Evolutionary conservation across 2,329 filamentous ascomycete species (phyloP).

Genomic region (Amylocarpus encephaloides): DNA sequence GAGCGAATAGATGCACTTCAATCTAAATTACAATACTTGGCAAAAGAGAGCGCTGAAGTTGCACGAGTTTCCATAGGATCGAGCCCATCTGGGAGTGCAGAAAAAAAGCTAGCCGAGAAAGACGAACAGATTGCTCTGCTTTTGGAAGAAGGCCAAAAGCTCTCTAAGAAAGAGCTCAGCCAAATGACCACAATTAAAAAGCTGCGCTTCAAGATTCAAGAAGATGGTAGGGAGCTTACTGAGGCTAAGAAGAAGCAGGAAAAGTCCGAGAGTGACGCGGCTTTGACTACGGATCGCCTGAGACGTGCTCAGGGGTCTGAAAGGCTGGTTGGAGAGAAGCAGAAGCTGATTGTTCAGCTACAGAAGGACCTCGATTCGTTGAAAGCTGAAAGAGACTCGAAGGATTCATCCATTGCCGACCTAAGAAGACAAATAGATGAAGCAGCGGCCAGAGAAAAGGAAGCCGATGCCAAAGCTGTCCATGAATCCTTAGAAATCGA

Average conservation of each 20-base stretch:
- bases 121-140: constrained; percentile 84
- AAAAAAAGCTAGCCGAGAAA: constrained; percentile 80
- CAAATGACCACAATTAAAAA: constrained; percentile 79
- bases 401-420: constrained; percentile 59
- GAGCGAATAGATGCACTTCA: constrained; percentile 91
- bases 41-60: constrained; percentile 69
- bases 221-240: constrained; percentile 58
- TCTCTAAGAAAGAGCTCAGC: constrained; percentile 81
- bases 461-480: constrained; percentile 59
- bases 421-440: constrained; percentile 64
- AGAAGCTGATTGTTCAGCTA: constrained; percentile 43
- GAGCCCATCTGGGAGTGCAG: constrained; percentile 56
- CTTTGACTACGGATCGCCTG: constrained; percentile 41
- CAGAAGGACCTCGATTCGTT: constrained; percentile 54
- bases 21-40: constrained; percentile 82
- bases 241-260: constrained; percentile 55
- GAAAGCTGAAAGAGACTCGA: constrained; percentile 56
- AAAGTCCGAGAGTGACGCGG: constrained; percentile 47
- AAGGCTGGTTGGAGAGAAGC: constrained; percentile 48
- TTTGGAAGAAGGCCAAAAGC: constrained; percentile 85
- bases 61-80: constrained; percentile 63
- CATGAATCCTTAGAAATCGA: constrained; percentile 63
- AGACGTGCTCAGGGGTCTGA: constrained; percentile 47
- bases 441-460: constrained; percentile 59
- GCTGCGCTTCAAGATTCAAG: constrained; percentile 58